phyloP scores from a whole-genome alignment of 371 early-diverging fungal species.

The Mucor irregularis region DNA sequence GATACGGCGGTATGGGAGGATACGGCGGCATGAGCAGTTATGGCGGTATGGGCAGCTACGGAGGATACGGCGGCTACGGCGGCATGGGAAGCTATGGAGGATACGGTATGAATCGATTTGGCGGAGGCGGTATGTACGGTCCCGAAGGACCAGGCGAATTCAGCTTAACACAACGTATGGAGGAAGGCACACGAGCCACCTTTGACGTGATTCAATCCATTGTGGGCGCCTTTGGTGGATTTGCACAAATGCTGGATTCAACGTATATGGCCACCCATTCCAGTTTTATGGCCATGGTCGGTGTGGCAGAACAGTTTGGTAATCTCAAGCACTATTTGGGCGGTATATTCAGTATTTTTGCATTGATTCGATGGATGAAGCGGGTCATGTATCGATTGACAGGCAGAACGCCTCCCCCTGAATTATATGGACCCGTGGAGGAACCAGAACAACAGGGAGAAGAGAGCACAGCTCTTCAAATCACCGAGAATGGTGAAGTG shows the following conservation, averaged over 20 bases:
- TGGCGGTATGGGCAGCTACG: conserved; percentile 11
- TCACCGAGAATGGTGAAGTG: conserved; percentile 34
- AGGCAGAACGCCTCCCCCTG: conserved; percentile 68
- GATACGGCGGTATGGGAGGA: conserved; percentile 7
- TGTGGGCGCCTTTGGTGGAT: conserved; percentile 94
- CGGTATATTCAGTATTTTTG: conserved; percentile 74
- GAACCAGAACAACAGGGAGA: conserved; percentile 60
- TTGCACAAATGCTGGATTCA: conserved; percentile 96
- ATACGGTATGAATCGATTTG: conserved; percentile 30
- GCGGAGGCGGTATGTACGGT: conserved; percentile 55
- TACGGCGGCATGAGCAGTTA: conserved; percentile 16
- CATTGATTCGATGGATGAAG: conserved; percentile 67
- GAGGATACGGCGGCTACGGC: conserved; percentile 30
- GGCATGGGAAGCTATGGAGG: conserved; percentile 32
- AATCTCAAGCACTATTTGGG: conserved; percentile 81
- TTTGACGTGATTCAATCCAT: conserved; percentile 89
- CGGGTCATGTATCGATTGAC: conserved; percentile 59
- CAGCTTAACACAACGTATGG: conserved; percentile 78
- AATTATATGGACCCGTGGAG: conserved; percentile 55
- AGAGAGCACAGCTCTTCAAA: conserved; percentile 50
- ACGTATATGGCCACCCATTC: conserved; percentile 96
- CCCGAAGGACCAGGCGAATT: conserved; percentile 58
- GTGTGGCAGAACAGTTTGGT: conserved; percentile 95
- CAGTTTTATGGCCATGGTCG: conserved; percentile 96
- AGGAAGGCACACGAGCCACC: conserved; percentile 83